Evolutionary conservation across 1,284 basidiomycete species (phyloP).

Genomic region (Ganoderma boninense): DNA sequence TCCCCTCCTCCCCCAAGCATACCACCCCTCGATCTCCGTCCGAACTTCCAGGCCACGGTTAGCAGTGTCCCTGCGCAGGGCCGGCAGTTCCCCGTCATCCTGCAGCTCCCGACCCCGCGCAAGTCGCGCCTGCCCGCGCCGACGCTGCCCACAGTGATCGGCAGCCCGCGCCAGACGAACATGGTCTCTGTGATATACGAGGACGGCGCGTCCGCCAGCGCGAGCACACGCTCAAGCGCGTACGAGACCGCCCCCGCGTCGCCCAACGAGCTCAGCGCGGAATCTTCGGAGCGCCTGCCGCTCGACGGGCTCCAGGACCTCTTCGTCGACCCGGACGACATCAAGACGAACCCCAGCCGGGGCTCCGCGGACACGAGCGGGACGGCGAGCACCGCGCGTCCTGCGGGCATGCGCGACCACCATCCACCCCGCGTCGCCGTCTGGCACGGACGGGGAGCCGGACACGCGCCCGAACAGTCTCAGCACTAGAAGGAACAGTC

Average conservation of each 20-base stretch:
- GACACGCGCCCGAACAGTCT: slow-evolving; percentile 11
- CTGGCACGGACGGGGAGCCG: neutral
- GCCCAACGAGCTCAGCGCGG: slow-evolving; percentile 29
- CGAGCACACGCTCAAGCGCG: slow-evolving; percentile 55
- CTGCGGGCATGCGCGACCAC: slow-evolving; percentile 33
- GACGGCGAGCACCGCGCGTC: slow-evolving; percentile 15
- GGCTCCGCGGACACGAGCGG: slow-evolving; percentile 22
- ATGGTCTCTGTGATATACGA: slow-evolving; percentile 50
- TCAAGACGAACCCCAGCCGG: slow-evolving; percentile 17
- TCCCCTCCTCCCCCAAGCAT: slow-evolving; percentile 54
- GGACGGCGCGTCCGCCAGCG: slow-evolving; percentile 43
- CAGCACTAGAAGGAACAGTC: neutral
- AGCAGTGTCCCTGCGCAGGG: slow-evolving; percentile 11
- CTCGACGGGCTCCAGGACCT: slow-evolving; percentile 9
- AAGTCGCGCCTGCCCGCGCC: slow-evolving; percentile 42
- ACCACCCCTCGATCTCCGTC: slow-evolving; percentile 64
- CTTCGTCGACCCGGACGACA: slow-evolving; percentile 19
- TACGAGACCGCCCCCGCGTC: slow-evolving; percentile 63
- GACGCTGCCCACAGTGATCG: slow-evolving; percentile 39
- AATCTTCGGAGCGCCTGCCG: slow-evolving; percentile 17
- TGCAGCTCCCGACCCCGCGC: slow-evolving; percentile 33
- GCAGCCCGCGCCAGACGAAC: slow-evolving; percentile 35
- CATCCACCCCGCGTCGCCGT: neutral
- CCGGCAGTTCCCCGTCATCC: slow-evolving; percentile 41
- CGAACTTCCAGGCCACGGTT: slow-evolving; percentile 55